Conservation (phyloP, 768 basidiomycete species). For the Amanita brunnescens region DNA sequence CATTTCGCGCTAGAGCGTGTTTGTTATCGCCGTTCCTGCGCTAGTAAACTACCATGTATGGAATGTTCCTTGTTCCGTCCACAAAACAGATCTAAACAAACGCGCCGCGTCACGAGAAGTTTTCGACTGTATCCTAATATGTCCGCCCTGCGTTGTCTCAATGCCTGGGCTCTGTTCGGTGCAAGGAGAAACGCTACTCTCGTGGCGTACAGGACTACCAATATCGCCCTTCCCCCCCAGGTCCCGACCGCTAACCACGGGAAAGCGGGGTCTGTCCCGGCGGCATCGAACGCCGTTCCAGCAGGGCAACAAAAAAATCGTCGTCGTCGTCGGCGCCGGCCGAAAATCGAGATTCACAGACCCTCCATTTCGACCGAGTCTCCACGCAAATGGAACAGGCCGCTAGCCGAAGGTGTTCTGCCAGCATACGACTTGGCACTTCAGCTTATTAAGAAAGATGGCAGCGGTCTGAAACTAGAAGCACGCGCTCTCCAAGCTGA, state of each 20-base stretch:
- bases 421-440: slow-evolving; percentile 85
- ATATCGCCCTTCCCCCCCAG: slow-evolving; percentile 6
- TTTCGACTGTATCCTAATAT: background rate
- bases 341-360: slow-evolving; percentile 27
- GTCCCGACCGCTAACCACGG: slow-evolving; percentile 5
- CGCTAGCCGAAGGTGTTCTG: slow-evolving; percentile 51
- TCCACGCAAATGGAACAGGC: slow-evolving; percentile 57
- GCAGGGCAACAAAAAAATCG: slow-evolving; percentile 14
- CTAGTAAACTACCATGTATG: background rate
- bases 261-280: background rate
- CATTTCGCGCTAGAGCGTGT: background rate
- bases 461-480: slow-evolving; percentile 37
- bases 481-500: slow-evolving; percentile 28
- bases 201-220: slow-evolving; percentile 6
- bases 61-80: background rate
- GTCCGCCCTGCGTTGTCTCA: slow-evolving; percentile 22
- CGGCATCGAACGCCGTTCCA: slow-evolving; percentile 2
- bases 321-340: slow-evolving; percentile 19
- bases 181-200: slow-evolving; percentile 19
- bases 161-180: slow-evolving; percentile 13
- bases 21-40: background rate
- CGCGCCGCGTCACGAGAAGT: slow-evolving; percentile 5
- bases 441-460: slow-evolving; percentile 57
- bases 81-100: slow-evolving; percentile 4
- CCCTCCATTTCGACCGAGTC: slow-evolving; percentile 41